Conservation (phyloP, 139 green algal genomes). For the Diplosphaera chodatii region DNA sequence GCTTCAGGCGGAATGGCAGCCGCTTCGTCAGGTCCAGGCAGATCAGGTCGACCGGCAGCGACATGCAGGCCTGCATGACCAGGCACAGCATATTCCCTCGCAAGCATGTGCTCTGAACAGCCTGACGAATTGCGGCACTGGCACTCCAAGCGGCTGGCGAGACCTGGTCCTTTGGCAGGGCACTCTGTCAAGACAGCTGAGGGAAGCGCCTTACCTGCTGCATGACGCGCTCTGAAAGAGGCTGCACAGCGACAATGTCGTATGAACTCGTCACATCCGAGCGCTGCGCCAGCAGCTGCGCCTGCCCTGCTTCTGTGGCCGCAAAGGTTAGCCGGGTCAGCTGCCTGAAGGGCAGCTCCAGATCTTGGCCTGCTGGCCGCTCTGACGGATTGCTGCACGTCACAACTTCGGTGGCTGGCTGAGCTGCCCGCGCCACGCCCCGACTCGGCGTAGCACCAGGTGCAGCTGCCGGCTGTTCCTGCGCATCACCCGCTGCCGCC, state of each 20-base stretch:
- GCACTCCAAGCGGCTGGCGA: no score
- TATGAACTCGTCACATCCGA: constrained; percentile 28
- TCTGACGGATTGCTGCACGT: no score
- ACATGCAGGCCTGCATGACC: constrained; percentile 48
- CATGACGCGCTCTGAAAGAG: constrained; percentile 38
- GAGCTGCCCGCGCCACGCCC: neutral
- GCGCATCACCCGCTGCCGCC: no score
- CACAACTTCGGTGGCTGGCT: no score
- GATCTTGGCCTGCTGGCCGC: neutral
- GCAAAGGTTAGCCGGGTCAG: constrained; percentile 41
- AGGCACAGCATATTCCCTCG: no score
- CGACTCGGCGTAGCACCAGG: no score
- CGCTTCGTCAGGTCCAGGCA: constrained; percentile 39
- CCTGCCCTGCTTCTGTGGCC: constrained; percentile 17
- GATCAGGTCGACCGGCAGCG: constrained; percentile 58
- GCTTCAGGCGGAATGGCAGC: constrained; percentile 34
- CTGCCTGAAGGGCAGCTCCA: constrained; percentile 15
- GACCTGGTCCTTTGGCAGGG: no score
- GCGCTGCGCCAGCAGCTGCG: constrained; percentile 14
- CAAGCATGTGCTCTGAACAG: no score
- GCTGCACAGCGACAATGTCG: constrained; percentile 55
- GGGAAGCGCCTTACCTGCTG: no score
- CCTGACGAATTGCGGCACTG: no score
- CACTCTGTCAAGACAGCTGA: no score
- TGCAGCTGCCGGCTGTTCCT: no score